Evolutionary conservation across 495 filamentous ascomycete species (phyloP), one percentile per base, ranked within the genome.

Genomic region (Chlorociboria aeruginascens): DNA sequence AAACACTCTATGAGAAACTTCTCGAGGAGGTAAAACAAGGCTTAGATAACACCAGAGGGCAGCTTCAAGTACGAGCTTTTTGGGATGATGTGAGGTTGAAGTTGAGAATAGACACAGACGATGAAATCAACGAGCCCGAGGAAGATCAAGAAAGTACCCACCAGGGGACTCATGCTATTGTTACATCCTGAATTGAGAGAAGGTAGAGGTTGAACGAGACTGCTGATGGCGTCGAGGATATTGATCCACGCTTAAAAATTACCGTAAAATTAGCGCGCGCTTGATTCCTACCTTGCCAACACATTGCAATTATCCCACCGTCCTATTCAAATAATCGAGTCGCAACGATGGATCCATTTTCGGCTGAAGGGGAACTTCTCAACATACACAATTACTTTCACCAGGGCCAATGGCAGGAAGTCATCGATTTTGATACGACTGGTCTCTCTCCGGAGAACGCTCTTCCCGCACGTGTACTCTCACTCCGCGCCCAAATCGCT

Each of bases 301-400:
- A 32, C 25, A 13, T 40, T 29, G 32, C 42, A 31, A 36, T 39
- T n/a, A 3, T 13, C 41, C 20, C 20, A 25, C 20, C 20, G 20
- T 4, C 4, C 32, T 3, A 13, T 32, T 33, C 42, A n/a, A n/a
- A 32, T 25, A 17, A 35, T 20, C 8, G 37, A 53, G 33, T 13
- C 33, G 28, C 32, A 52, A 72, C 56, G 42, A 93, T 93, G 86
- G 92, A 98, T 72, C 92, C 90, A 50, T 98, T 90, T 62, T 93
- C 87, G 16, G 76, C 85, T 56, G 92, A 96, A 71, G 88, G 87
- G 71, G 92, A 98, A 69, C 79, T 98, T 56, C 79, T 95, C 64
- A 94, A 89, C 72, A 81, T 96, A 63, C 86, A 92, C 77, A 94
- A 83, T 69, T 77, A 85, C 71, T 96, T 95, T 77, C 84, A 92